Evolutionary conservation across 1,139 yeast species (phyloP).

Genomic region (Insectozyma bohioensis): DNA sequence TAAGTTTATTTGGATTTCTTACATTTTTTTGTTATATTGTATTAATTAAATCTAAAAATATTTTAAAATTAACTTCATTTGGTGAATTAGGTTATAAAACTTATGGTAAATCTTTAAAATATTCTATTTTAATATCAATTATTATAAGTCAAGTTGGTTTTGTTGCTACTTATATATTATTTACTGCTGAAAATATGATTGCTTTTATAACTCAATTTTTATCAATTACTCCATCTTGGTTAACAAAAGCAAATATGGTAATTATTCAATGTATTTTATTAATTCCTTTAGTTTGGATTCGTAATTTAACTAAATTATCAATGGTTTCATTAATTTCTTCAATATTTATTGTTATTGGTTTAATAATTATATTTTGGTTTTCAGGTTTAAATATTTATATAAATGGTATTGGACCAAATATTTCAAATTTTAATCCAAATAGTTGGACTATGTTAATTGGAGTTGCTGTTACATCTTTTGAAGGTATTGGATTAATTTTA

Average conservation of each 20-base stretch:
- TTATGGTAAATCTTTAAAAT: slow-evolving; percentile 61
- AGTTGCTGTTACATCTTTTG: slow-evolving; percentile 79
- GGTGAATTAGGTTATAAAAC: slow-evolving; percentile 70
- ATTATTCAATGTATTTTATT: slow-evolving; percentile 55
- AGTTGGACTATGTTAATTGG: slow-evolving; percentile 76
- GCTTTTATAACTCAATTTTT: slow-evolving; percentile 37
- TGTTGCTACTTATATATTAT: slow-evolving; percentile 73
- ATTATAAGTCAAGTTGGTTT: slow-evolving; percentile 73
- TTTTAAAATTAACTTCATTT: slow-evolving; percentile 63
- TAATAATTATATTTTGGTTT: slow-evolving; percentile 61
- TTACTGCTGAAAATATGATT: slow-evolving; percentile 66
- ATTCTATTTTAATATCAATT: slow-evolving; percentile 59
- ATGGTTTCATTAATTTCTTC: slow-evolving; percentile 68
- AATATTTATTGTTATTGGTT: slow-evolving; percentile 61
- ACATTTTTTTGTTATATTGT: slow-evolving; percentile 72
- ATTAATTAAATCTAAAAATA: slow-evolving; percentile 54
- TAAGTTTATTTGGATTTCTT: slow-evolving; percentile 59
- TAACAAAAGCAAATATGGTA: slow-evolving; percentile 39
- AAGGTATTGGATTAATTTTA: slow-evolving; percentile 75
- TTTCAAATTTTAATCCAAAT: slow-evolving; percentile 52
- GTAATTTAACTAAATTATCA: slow-evolving; percentile 71
- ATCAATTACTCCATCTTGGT: slow-evolving; percentile 14
- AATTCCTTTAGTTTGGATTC: slow-evolving; percentile 66
- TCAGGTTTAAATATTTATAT: slow-evolving; percentile 44
- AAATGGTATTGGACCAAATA: slow-evolving; percentile 52